phyloP scores from a whole-genome alignment of 108 stramenopile species.

The Discostella pseudostelligera region DNA sequence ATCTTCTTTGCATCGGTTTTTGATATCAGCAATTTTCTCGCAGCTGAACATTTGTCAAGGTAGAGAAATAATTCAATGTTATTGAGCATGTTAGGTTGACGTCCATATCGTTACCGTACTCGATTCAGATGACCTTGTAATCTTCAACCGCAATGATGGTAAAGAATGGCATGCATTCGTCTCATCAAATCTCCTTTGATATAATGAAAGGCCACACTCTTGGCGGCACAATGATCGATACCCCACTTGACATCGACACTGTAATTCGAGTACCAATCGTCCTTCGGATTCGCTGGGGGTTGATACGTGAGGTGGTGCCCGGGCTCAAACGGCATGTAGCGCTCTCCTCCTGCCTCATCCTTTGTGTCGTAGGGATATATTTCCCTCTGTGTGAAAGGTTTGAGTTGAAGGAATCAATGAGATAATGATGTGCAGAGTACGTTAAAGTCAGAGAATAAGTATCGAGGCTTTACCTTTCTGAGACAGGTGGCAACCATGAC shows the following conservation, averaged over 20 bases:
- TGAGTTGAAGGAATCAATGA: not conserved
- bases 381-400: slow-evolving; percentile 34
- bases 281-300: slow-evolving; percentile 49
- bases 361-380: slow-evolving; percentile 89
- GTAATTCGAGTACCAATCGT: slow-evolving; percentile 90
- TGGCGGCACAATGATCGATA: slow-evolving; percentile 83
- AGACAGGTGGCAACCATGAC: slow-evolving; percentile 85
- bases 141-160: slow-evolving; percentile 38
- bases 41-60: no score
- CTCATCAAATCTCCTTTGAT: slow-evolving; percentile 78
- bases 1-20: no score
- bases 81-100: no score
- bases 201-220: slow-evolving; percentile 93
- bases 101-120: not conserved
- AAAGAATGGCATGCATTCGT: slow-evolving; percentile 73
- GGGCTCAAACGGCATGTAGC: slow-evolving; percentile 94
- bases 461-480: slow-evolving; percentile 46
- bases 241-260: slow-evolving; percentile 87
- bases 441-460: no score
- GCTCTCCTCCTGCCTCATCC: slow-evolving; percentile 85
- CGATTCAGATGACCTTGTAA: not conserved
- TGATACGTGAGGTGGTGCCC: slow-evolving; percentile 82
- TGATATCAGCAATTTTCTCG: no score
- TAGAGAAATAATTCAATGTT: no score
- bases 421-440: no score